Evolutionary conservation across 257 asterid genomes (phyloP), one percentile per base, ranked within the genome.

Genomic region (Cordia subcordata): DNA sequence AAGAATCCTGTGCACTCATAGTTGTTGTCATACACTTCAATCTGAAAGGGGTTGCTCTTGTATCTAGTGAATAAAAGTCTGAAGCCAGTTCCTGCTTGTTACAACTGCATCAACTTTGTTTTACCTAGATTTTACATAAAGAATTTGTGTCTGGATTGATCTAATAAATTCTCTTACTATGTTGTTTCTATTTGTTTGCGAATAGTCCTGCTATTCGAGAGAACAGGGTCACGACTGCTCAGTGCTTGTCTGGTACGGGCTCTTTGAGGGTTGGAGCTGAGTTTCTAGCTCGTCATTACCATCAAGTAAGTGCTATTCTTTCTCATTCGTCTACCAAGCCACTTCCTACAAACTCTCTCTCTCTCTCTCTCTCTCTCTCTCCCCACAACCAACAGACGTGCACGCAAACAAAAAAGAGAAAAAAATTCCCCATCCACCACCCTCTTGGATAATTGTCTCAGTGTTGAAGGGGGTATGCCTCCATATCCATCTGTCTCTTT

Each of bases 161-260:
- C 65, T 32, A 47, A 11, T 32, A 11, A 40, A 49, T 61, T 16
- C 69, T 6, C 11, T 38, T 49, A 3, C 13, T 35, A 49, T 45
- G 37, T 58, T 35, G 66, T 65, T 53, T 5, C n/a, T n/a, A n/a
- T 55, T 61, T 85, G 60, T 71, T 53, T 74, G 75, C 62, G 52
- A 64, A 64, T 68, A 93, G 99, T 70, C 94, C 97, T 73, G 94
- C 97, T 18, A 77, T 93, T 76, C 91, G 55, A 74, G 96, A 89
- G 67, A 89, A 85, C 70, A 83, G 96, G 82, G 92, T 93, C 45
- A 85, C 96, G 37, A 93, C 99, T 37, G 97, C 89, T 57, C 96
- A 93, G 73, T 86, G 99, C 84, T 86, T 93, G 84, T 93, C 99
- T 63, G 99, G 99, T 49, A 89, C 97, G 22, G 99, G 99, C 61